Evolutionary conservation across 2,329 filamentous ascomycete species (phyloP).

Genomic region (Metarhizium robertsii): DNA sequence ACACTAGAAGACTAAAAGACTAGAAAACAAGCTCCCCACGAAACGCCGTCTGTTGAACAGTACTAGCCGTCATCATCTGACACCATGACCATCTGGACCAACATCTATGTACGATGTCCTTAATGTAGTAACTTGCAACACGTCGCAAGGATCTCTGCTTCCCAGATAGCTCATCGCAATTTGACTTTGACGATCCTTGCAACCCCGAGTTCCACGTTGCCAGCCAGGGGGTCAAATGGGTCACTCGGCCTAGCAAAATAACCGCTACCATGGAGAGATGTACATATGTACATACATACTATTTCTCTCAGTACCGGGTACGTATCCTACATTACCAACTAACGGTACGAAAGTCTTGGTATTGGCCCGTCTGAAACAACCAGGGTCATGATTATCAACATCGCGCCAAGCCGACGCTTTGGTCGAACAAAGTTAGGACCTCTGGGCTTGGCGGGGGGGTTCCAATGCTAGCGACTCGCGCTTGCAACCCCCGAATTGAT

Average conservation of each 20-base stretch:
- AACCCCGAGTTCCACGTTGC: neutral
- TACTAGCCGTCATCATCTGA: too few relatives aligned
- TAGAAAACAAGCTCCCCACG: too few relatives aligned
- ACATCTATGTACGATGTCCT: neutral
- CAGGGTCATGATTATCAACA: neutral
- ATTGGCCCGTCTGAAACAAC: neutral
- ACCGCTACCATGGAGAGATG: too few relatives aligned
- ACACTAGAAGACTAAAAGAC: neutral
- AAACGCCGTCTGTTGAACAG: too few relatives aligned
- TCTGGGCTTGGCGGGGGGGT: too few relatives aligned
- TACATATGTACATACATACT: too few relatives aligned
- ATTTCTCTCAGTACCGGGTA: too few relatives aligned
- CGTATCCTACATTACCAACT: too few relatives aligned
- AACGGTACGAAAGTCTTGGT: neutral
- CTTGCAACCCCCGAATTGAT: too few relatives aligned
- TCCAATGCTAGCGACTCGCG: too few relatives aligned
- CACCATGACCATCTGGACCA: too few relatives aligned
- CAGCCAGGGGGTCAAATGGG: neutral
- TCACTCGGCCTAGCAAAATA: neutral
- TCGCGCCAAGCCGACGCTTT: neutral
- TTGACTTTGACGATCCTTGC: neutral
- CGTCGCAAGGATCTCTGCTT: neutral
- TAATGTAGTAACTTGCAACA: neutral
- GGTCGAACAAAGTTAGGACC: too few relatives aligned
- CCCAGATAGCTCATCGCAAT: neutral